phyloP scores from a whole-genome alignment of 106 monocot genomes.

The Triglochin maritima region DNA sequence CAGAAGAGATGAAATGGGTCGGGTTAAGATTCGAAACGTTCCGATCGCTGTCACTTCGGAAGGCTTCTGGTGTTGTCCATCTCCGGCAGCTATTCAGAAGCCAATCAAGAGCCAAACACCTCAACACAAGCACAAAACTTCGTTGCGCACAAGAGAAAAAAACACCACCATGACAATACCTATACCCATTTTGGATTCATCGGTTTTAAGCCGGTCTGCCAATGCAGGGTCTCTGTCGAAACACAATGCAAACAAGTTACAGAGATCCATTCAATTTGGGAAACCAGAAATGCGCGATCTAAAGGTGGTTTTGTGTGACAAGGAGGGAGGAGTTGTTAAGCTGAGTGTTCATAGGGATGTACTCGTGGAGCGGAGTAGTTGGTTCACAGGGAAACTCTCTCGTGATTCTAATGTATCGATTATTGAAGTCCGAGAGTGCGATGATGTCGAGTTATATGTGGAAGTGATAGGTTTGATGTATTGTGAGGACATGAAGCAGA shows the following conservation, averaged over 20 bases:
- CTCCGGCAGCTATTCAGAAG: conserved; percentile 6
- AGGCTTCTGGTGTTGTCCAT: conserved; percentile 21
- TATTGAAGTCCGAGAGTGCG: conserved; percentile 17
- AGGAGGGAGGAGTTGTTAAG: conserved; percentile 12
- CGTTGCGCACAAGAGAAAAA: background rate
- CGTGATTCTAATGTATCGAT: background rate
- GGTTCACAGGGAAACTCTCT: conserved; percentile 8
- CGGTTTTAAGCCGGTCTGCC: background rate
- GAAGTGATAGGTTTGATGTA: conserved; percentile 65
- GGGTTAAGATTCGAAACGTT: conserved; percentile 9
- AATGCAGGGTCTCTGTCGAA: background rate
- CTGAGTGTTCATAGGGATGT: conserved; percentile 19
- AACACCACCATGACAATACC: background rate
- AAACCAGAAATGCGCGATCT: conserved; percentile 13
- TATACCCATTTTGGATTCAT: background rate
- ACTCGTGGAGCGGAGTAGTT: conserved; percentile 9
- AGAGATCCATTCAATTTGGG: conserved; percentile 16
- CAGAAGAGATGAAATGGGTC: conserved; percentile 2
- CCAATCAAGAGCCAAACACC: conserved; percentile 6
- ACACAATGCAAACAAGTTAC: conserved; percentile 1
- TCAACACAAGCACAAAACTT: conserved; percentile 3
- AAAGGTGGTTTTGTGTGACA: conserved; percentile 9
- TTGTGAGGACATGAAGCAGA: conserved; percentile 24
- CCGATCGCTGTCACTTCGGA: conserved; percentile 13
- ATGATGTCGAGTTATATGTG: conserved; percentile 50